Percentiles rank a stretch among this genome's conserved stretches.
phyloP scores from a whole-genome alignment of 164 flowering plant genomes.

The Kalanchoe fedtschenkoi region DNA sequence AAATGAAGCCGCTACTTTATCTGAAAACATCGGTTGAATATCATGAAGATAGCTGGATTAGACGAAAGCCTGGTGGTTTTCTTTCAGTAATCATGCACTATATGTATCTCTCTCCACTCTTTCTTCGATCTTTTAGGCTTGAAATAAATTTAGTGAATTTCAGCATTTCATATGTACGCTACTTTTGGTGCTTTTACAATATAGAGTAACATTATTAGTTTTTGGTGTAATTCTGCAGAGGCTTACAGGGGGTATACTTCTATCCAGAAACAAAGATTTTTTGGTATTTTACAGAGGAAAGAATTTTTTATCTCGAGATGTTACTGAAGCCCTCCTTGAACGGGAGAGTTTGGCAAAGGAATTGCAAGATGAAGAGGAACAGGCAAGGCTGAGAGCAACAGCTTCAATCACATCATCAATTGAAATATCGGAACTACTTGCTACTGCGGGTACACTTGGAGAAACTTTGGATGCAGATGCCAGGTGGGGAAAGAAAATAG shows the following conservation, averaged over 20 bases:
- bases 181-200: neutral
- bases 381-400: conserved; percentile 64
- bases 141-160: neutral
- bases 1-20: too few species aligned
- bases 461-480: conserved; percentile 82
- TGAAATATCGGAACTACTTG: conserved; percentile 25
- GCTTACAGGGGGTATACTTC: conserved; percentile 81
- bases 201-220: neutral
- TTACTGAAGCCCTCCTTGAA: conserved; percentile 67
- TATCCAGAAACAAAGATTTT: conserved; percentile 82
- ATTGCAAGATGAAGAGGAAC: conserved; percentile 87
- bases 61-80: too few species aligned
- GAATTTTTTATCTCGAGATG: conserved; percentile 67
- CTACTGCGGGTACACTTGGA: conserved; percentile 64
- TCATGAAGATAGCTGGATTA: too few species aligned
- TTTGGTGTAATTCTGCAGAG: conserved; percentile 34
- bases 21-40: too few species aligned
- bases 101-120: too few species aligned
- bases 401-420: conserved; percentile 26
- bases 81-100: too few species aligned
- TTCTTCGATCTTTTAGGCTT: too few species aligned
- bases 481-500: conserved; percentile 74
- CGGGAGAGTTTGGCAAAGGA: conserved; percentile 70
- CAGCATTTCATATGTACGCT: neutral
- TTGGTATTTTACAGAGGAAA: conserved; percentile 89